phyloP scores from a whole-genome alignment of 1,284 basidiomycete genomes.

The Rhodotorula sp. region DNA sequence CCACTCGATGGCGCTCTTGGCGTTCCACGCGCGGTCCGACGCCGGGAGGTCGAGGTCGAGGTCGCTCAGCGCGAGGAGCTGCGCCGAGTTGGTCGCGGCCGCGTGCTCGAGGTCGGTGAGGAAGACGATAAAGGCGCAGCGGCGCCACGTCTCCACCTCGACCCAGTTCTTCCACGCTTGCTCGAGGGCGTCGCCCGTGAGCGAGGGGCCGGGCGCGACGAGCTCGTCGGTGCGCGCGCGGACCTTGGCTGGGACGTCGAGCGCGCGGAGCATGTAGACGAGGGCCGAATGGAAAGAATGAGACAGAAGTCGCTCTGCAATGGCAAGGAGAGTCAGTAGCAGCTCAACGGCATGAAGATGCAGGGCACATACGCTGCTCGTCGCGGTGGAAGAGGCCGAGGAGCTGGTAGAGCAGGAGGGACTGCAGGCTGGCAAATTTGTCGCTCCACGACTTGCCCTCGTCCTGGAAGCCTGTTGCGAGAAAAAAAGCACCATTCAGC shows the following conservation, averaged over 20 bases:
- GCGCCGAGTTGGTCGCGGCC: conserved; percentile 19
- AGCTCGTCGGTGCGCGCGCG: neutral
- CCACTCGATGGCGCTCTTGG: conserved; percentile 28
- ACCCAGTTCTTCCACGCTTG: conserved; percentile 37
- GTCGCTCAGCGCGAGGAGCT: conserved; percentile 34
- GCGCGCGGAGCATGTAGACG: conserved; percentile 35
- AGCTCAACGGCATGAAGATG: neutral
- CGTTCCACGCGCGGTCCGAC: conserved; percentile 29
- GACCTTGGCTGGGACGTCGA: conserved; percentile 27
- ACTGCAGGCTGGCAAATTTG: conserved; percentile 32
- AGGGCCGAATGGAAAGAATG: conserved; percentile 39
- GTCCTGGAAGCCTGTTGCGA: conserved; percentile 29
- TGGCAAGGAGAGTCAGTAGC: neutral
- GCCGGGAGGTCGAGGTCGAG: conserved; percentile 37
- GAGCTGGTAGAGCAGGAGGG: conserved; percentile 39
- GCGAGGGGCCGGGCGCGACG: neutral
- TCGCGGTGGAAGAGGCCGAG: conserved; percentile 42
- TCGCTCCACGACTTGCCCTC: conserved; percentile 18
- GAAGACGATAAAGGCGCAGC: conserved; percentile 39
- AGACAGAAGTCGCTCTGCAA: conserved; percentile 33
- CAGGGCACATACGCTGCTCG: conserved; percentile 28
- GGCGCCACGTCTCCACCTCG: conserved; percentile 35
- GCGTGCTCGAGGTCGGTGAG: conserved; percentile 41
- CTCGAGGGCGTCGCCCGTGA: conserved; percentile 20
- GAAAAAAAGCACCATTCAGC: neutral